phyloP scores from a whole-genome alignment of 2,329 filamentous ascomycete species.

The Paecilomyces dactylethromorphus region DNA sequence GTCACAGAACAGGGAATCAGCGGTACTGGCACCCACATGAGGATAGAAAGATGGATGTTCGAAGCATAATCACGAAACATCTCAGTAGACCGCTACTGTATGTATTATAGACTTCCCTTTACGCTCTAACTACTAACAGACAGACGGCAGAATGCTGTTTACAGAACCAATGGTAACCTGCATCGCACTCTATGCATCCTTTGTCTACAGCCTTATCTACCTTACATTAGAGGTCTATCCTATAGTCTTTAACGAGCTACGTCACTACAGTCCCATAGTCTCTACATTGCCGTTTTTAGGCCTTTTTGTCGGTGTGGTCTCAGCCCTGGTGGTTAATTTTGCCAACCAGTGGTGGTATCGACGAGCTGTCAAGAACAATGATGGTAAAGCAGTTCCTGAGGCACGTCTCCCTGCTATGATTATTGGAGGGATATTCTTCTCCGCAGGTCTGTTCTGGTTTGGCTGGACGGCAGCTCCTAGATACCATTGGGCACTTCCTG shows the following conservation, averaged over 20 bases:
- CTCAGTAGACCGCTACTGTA: neutral
- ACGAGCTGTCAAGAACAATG: constrained; percentile 19
- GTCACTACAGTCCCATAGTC: constrained; percentile 29
- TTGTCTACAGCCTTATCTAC: constrained; percentile 41
- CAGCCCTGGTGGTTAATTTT: constrained; percentile 31
- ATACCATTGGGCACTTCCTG: neutral
- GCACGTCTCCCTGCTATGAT: constrained; percentile 17
- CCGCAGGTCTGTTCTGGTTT: constrained; percentile 1
- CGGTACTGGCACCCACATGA: constrained; percentile 5
- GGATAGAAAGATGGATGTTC: neutral
- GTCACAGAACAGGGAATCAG: neutral
- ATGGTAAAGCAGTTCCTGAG: constrained; percentile 23
- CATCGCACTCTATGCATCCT: constrained; percentile 36
- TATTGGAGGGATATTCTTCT: constrained; percentile 8
- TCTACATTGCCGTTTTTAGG: constrained; percentile 36
- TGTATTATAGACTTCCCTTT: neutral
- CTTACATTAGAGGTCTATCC: constrained; percentile 38
- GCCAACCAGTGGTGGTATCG: constrained; percentile 32
- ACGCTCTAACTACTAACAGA: neutral
- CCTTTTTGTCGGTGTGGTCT: constrained; percentile 36
- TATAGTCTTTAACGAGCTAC: constrained; percentile 33
- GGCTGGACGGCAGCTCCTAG: constrained; percentile 1
- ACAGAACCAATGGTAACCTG: constrained; percentile 7
- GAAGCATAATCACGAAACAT: neutral
- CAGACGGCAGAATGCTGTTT: neutral